Base-by-base conservation (phyloP, 345 rosid species). In the Anacardium occidentale region DNA sequence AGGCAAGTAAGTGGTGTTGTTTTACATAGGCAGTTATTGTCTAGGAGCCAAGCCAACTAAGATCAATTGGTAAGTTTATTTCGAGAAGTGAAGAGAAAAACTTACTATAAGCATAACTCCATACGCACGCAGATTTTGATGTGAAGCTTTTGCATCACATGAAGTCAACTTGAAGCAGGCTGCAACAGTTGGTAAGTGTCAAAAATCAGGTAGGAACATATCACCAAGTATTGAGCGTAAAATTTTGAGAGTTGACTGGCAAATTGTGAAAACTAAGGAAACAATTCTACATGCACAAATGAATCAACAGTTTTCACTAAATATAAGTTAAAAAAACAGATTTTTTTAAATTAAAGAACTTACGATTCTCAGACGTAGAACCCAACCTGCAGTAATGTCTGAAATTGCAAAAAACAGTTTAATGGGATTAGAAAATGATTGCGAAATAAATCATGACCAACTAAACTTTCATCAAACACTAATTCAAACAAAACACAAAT, bases 91-190 rank as follows among this genome's bases (percentile, higher is more conserved):
- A 68, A 56, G 51, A 13, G 5, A 51, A 48, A 15, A 44, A 81
- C 99, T 85, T 86, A 92, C 99, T 26, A 95, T 86, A 67, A 92
- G 84, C 88, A 95, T 83, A 83, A 88, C 66, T 37, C 99, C 99
- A 62, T 89, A 88, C 14, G 87, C 91, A 73, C 86, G 92, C 73
- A 95, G 82, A 81, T 92, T 89, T 78, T 95, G 98, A 79, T 78
- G 88, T 25, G 84, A 80, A 10, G 92, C 77, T 17, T 81, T 87
- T 45, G 96, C 83, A 70, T 86, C 70, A 68, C 98, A 92, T 17
- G 92, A 85, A 69, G 88, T 85, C 79, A 92, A 79, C 88, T 83
- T 89, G 82, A 82, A 89, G 79, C 99, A 95, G 32, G 85, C 99
- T 92, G 93, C 83, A 80, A 79, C 50, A 67, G 66, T 42, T 66